Base-by-base conservation (phyloP, 352 stramenopile species). In the Globisporangium spinosum region DNA sequence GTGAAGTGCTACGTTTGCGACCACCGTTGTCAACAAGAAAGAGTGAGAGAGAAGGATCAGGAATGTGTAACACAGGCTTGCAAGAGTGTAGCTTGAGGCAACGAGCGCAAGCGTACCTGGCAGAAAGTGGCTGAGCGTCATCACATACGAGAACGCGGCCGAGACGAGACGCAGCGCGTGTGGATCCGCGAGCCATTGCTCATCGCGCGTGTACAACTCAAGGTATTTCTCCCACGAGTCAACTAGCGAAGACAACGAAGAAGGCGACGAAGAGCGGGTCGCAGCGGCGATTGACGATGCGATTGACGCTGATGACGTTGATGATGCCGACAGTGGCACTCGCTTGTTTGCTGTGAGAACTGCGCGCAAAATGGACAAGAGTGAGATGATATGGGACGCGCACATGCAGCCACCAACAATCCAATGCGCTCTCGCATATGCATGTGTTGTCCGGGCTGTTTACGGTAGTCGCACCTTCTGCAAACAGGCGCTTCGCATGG, bases 81-180 rank as follows among this genome's bases (percentile, higher is more conserved):
- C 25, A 23, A 22, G 15, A 59, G 23, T 17, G 43, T 38, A 45
- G 32, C 29, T 27, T 8, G 8, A 57, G 32, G 13, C 22, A 47
- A 22, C n/a, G 29, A 17, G 25, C 23, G 22, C n/a, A 54, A 27
- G 20, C 40, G n/a, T 61, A 71, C 77, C 63, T 71, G 72, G 74
- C 7, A 84, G 51, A 62, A 82, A 86, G 35, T 73, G 72, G 29
- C 67, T 76, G 23, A 93, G 75, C 22, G 85, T 93, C 70, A 89
- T 77, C 54, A 86, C 77, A 65, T 82, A 93, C 22, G 83, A 89
- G 75, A 87, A 91, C 15, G 80, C 79, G 13, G 83, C 84, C 6
- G 85, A 93, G 9, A 89, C 62, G 29, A 93, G 72, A 7, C 83
- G 74, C 32, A 87, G 12, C 5, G 74, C 75, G 34, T 67, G 69